phyloP scores from a whole-genome alignment of 225 moss, liverwort and hornwort genomes.

The Thuidium tamariscinum region DNA sequence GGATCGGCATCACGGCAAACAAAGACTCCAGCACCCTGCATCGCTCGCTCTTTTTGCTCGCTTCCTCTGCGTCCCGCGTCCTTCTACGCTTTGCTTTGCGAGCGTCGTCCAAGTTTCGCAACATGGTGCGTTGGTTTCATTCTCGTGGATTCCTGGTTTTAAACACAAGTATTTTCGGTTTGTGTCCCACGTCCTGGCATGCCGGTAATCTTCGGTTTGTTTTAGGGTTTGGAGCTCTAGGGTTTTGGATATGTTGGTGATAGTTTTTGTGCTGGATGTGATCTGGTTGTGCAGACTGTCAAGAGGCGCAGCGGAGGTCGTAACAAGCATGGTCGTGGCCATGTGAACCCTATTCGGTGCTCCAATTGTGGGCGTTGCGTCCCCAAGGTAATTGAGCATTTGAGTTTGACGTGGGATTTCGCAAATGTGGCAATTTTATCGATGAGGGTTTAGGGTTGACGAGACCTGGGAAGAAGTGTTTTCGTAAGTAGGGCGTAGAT shows the following conservation, averaged over 20 bases:
- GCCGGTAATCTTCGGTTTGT: background rate
- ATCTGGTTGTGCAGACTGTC: slow-evolving; percentile 40
- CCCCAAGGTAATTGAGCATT: slow-evolving; percentile 47
- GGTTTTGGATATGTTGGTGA: background rate
- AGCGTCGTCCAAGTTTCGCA: background rate
- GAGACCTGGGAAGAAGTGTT: background rate
- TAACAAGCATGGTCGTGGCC: slow-evolving; percentile 97
- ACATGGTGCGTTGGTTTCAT: background rate
- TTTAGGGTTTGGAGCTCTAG: slow-evolving; percentile 1
- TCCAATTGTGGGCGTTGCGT: slow-evolving; percentile 93
- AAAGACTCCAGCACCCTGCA: background rate
- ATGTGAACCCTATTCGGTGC: slow-evolving; percentile 93
- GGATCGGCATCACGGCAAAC: background rate
- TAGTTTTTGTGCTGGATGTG: background rate
- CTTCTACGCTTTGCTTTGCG: background rate
- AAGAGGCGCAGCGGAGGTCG: slow-evolving; percentile 91
- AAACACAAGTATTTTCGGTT: background rate
- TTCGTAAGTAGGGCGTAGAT: background rate
- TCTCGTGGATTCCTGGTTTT: too few species aligned
- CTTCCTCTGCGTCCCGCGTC: background rate
- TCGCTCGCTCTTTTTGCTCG: background rate
- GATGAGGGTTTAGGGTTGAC: background rate
- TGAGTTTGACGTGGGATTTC: background rate
- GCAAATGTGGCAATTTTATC: background rate
- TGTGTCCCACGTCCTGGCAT: background rate